These are phyloP conservation scores for Colletotrichum orbiculare DNA, from an alignment of 2,329 filamentous ascomycete species.

Conservation along the genomic window DNA sequence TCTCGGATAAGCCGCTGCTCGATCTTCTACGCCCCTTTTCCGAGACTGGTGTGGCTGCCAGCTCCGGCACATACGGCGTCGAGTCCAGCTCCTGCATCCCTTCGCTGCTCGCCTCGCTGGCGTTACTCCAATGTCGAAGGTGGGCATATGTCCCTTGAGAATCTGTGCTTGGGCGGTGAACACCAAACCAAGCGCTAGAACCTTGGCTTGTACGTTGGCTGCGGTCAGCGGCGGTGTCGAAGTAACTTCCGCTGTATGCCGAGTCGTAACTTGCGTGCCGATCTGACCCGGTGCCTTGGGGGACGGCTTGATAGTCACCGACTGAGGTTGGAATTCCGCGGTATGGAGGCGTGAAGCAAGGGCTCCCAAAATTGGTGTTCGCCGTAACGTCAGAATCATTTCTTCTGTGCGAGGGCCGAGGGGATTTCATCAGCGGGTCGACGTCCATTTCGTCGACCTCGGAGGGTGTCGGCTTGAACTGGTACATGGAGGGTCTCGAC, in stretches of 20 bases:
- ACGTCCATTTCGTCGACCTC: constrained; percentile 56
- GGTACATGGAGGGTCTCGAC: constrained; percentile 48
- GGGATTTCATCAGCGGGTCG: constrained; percentile 52
- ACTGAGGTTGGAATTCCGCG: constrained; percentile 24
- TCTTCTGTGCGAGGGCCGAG: constrained; percentile 38
- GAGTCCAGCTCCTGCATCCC: constrained; percentile 52
- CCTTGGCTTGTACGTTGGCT: constrained; percentile 39
- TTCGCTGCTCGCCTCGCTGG: constrained; percentile 55
- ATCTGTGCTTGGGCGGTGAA: constrained; percentile 49
- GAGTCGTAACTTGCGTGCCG: constrained; percentile 45
- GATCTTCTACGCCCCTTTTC: constrained; percentile 43
- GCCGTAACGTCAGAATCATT: constrained; percentile 32
- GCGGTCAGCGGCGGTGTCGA: constrained; percentile 40
- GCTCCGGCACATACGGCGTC: constrained; percentile 49
- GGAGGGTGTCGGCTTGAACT: constrained; percentile 54
- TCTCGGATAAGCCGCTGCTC: constrained; percentile 38
- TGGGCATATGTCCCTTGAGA: constrained; percentile 51
- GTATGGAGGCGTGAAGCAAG: constrained; percentile 39
- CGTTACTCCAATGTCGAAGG: constrained; percentile 55
- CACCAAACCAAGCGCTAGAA: constrained; percentile 37
- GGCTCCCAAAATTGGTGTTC: constrained; percentile 31
- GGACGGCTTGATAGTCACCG: constrained; percentile 35
- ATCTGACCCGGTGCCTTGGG: constrained; percentile 38
- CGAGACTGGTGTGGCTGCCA: constrained; percentile 47
- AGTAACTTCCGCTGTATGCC: constrained; percentile 44